Conservation (phyloP, 139 green algal genomes). For the Tetraselmis chui region DNA sequence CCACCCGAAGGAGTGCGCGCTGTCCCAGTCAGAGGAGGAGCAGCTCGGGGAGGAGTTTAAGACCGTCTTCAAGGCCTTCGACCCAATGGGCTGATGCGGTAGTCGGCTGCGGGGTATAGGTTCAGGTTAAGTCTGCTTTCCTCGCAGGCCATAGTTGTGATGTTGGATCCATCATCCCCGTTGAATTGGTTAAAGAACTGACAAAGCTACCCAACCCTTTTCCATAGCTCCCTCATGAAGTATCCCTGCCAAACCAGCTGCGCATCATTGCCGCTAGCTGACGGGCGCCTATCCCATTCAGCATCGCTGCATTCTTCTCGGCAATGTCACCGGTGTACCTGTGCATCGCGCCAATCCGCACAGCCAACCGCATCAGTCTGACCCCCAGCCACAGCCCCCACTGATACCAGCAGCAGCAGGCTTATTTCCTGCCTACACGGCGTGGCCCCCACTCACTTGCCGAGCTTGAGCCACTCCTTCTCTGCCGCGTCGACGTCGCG, state of each 20-base stretch:
- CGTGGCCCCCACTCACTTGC: neutral
- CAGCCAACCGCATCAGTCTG: too few relatives aligned
- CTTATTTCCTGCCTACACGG: too few relatives aligned
- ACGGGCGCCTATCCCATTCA: neutral
- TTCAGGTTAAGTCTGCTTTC: too few relatives aligned
- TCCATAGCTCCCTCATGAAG: too few relatives aligned
- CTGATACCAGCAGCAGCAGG: too few relatives aligned
- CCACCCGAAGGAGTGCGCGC: constrained; percentile 2
- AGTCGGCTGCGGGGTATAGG: too few relatives aligned
- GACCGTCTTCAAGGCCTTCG: constrained; percentile 62
- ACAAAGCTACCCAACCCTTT: too few relatives aligned
- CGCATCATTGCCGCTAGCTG: neutral
- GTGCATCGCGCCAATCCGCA: too few relatives aligned
- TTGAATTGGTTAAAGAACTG: too few relatives aligned
- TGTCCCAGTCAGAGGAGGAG: constrained; percentile 49
- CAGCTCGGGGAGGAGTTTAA: constrained; percentile 63
- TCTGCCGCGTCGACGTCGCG: neutral
- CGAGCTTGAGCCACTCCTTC: neutral
- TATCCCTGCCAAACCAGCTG: neutral
- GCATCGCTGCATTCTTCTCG: neutral
- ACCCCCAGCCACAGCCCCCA: too few relatives aligned
- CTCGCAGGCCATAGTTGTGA: too few relatives aligned
- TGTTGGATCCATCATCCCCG: too few relatives aligned
- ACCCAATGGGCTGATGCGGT: constrained; percentile 46
- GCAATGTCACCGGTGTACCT: neutral